Conservation (phyloP, 208 protist species). For the Tetramitus jugosus region DNA sequence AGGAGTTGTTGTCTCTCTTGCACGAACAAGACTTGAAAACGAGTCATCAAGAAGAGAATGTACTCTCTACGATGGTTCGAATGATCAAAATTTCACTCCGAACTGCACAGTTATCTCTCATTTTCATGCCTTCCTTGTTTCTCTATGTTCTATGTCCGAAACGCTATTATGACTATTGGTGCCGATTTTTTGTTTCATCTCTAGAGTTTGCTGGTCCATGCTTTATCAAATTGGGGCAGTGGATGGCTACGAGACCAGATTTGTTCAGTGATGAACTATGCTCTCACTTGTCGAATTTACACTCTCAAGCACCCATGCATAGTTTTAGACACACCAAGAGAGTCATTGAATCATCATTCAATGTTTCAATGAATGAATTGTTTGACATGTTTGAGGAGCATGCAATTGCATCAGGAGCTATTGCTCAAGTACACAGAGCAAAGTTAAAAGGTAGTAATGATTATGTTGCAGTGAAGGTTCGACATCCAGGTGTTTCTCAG, state of each 20-base stretch:
- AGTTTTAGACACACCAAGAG: constrained; percentile 61
- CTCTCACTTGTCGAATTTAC: constrained; percentile 53
- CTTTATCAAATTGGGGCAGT: constrained; percentile 85
- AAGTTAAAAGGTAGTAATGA: constrained; percentile 45
- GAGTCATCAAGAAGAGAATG: too few relatives aligned
- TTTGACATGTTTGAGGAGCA: constrained; percentile 57
- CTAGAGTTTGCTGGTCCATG: constrained; percentile 56
- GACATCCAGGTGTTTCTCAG: constrained; percentile 65
- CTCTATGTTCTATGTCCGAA: too few relatives aligned
- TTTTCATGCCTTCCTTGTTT: too few relatives aligned
- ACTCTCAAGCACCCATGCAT: constrained; percentile 57
- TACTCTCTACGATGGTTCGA: too few relatives aligned
- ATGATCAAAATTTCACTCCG: too few relatives aligned
- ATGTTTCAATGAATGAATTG: constrained; percentile 44
- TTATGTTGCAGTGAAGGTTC: constrained; percentile 63
- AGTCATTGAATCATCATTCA: constrained; percentile 43
- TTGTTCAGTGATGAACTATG: constrained; percentile 69
- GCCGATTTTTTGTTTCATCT: too few relatives aligned
- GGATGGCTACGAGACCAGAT: constrained; percentile 75
- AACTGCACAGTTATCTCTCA: too few relatives aligned
- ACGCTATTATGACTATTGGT: too few relatives aligned
- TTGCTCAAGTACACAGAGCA: constrained; percentile 76
- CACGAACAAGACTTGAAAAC: too few relatives aligned
- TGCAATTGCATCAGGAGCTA: constrained; percentile 75
- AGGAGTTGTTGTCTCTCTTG: too few relatives aligned